Percentiles rank a stretch among this genome's conserved stretches.
These are phyloP conservation scores for Suhomyces panamericanus DNA, from an alignment of 1,139 yeast genomes.

Conservation along the genomic window DNA sequence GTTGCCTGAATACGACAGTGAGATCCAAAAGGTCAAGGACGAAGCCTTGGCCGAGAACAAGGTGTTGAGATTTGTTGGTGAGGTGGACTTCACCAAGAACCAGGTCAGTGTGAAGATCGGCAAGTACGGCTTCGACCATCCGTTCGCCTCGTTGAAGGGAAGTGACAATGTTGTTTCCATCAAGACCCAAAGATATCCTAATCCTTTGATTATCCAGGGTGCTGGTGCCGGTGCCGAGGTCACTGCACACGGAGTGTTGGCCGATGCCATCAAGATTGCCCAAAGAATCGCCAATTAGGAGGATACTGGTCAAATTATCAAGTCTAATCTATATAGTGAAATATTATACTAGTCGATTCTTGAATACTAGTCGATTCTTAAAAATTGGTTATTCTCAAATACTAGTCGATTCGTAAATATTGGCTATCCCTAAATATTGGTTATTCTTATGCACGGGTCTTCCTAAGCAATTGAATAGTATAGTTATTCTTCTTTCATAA, in stretches of 20 bases:
- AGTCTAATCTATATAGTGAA: no score
- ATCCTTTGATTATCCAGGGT: constrained; percentile 94
- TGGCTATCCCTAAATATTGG: no score
- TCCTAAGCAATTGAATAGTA: no score
- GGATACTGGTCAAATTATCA: no score
- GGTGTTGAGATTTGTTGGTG: constrained; percentile 91
- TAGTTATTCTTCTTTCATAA: no score
- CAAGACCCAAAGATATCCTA: constrained; percentile 85
- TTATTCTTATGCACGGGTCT: no score
- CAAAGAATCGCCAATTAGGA: constrained; percentile 63
- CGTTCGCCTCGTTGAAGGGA: constrained; percentile 93
- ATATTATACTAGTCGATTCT: no score
- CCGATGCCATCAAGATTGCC: constrained; percentile 87
- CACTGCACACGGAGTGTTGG: constrained; percentile 97
- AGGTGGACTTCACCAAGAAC: constrained; percentile 71
- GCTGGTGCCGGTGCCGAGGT: constrained; percentile 99
- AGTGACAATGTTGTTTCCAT: constrained; percentile 94
- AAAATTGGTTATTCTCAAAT: no score
- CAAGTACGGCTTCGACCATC: constrained; percentile 82
- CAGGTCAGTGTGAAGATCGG: constrained; percentile 84
- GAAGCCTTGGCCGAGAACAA: constrained; percentile 82
- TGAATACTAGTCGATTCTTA: no score
- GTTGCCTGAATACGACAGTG: constrained; percentile 80
- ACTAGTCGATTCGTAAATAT: no score
- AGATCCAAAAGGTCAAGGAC: constrained; percentile 71